Conservation (phyloP, 2,329 filamentous ascomycete genomes). For the Massarina eburnea region DNA sequence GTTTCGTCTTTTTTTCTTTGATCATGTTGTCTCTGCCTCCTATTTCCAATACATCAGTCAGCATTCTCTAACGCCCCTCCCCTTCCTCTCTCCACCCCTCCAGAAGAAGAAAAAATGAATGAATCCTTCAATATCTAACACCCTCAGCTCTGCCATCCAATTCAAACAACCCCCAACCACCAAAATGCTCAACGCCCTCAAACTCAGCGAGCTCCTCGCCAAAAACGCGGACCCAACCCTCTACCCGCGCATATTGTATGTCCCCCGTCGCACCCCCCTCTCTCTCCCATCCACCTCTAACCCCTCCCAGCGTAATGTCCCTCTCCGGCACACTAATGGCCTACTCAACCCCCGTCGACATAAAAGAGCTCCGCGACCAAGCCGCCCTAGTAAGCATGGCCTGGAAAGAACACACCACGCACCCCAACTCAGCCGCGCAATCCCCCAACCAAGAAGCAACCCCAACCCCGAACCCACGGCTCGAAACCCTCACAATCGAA, state of each 20-base stretch:
- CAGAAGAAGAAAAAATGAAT: no score
- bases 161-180: conserved; percentile 1
- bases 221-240: conserved; percentile 47
- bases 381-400: conserved; percentile 52
- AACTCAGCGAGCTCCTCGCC: conserved; percentile 46
- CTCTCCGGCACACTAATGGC: conserved; percentile 54
- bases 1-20: no score
- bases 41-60: no score
- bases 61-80: no score
- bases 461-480: conserved; percentile 3
- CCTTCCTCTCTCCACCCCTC: no score
- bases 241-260: conserved; percentile 46
- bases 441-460: neutral
- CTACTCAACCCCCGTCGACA: conserved; percentile 52
- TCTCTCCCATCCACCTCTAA: conserved; percentile 12
- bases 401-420: conserved; percentile 48
- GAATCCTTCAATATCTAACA: no score
- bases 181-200: conserved; percentile 47
- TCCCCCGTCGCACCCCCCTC: neutral
- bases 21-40: no score
- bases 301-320: conserved; percentile 51
- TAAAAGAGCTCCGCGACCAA: conserved; percentile 52
- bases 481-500: conserved; percentile 52
- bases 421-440: no score
- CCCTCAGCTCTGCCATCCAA: conserved; percentile 1